phyloP scores from a whole-genome alignment of 495 filamentous ascomycete genomes.

The Podospora comata region DNA sequence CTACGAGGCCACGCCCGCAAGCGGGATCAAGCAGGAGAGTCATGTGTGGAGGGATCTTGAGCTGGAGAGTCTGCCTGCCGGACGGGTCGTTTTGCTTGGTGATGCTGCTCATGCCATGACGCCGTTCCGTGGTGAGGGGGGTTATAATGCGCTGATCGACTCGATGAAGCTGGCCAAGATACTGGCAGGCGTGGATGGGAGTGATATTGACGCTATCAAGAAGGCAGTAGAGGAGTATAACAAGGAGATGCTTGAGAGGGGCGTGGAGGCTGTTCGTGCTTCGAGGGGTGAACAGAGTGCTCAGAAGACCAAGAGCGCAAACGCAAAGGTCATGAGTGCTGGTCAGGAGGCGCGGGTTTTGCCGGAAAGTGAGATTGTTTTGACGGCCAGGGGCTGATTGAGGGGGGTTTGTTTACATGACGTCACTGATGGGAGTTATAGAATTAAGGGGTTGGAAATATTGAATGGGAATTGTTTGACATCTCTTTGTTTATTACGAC shows the following conservation, averaged over 20 bases:
- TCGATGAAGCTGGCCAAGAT: neutral
- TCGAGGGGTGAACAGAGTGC: neutral
- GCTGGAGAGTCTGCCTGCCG: conserved; percentile 29
- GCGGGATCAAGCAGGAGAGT: conserved; percentile 20
- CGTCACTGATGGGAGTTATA: no score
- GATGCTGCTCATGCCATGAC: conserved; percentile 57
- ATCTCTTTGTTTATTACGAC: no score
- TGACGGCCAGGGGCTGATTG: neutral
- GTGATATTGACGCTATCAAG: neutral
- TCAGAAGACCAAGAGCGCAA: neutral
- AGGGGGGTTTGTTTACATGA: no score
- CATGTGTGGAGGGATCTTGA: conserved; percentile 27
- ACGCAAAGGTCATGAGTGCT: neutral
- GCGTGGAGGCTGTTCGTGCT: neutral
- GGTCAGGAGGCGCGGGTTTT: neutral
- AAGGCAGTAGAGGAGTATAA: neutral
- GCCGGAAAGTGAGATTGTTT: neutral
- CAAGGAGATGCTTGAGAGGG: conserved; percentile 1
- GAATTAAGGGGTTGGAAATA: no score
- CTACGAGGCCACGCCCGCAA: conserved; percentile 22
- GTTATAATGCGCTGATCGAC: conserved; percentile 1
- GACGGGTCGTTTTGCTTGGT: conserved; percentile 45
- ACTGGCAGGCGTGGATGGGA: neutral
- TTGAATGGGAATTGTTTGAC: no score
- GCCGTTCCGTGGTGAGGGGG: conserved; percentile 25